Conservation (phyloP, 2,329 filamentous ascomycete species). For the Mycosphaerelloides madeirae region DNA sequence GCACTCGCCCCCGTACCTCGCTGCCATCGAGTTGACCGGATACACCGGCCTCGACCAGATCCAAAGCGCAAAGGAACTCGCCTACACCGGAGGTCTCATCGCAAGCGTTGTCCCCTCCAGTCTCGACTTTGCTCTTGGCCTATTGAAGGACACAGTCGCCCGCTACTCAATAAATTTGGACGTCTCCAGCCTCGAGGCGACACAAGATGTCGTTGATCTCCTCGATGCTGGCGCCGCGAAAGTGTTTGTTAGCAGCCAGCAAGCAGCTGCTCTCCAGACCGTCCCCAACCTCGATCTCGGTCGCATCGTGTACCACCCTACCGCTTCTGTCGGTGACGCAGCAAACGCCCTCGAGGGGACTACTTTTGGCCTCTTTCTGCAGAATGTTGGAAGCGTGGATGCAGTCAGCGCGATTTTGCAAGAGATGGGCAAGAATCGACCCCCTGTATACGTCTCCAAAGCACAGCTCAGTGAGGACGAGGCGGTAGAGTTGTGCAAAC, state of each 20-base stretch:
- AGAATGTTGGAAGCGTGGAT: slow-evolving; percentile 34
- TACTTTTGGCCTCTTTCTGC: slow-evolving; percentile 43
- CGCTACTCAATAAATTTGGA: slow-evolving; percentile 67
- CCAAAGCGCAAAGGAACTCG: slow-evolving; percentile 44
- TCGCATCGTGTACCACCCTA: slow-evolving; percentile 50
- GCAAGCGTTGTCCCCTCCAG: slow-evolving; percentile 44
- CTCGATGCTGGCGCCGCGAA: slow-evolving; percentile 81
- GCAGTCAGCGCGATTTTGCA: slow-evolving; percentile 46
- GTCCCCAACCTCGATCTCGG: slow-evolving; percentile 51
- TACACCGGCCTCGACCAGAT: slow-evolving; percentile 45
- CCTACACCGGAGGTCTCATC: slow-evolving; percentile 57
- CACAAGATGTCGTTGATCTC: slow-evolving; percentile 70
- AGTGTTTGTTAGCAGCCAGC: slow-evolving; percentile 71
- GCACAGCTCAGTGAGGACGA: slow-evolving; percentile 36
- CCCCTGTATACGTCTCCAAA: slow-evolving; percentile 50
- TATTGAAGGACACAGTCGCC: slow-evolving; percentile 55
- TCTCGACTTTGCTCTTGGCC: slow-evolving; percentile 45
- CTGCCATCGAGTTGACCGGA: slow-evolving; percentile 45
- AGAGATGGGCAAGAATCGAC: slow-evolving; percentile 46
- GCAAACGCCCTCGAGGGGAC: slow-evolving; percentile 41
- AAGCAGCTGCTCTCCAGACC: slow-evolving; percentile 54
- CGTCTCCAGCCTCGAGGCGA: slow-evolving; percentile 62
- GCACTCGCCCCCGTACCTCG: slow-evolving; percentile 39
- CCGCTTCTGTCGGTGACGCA: slow-evolving; percentile 43
- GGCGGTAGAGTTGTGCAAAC: slow-evolving; percentile 39